Evolutionary conservation across 805 yeast species (phyloP), one percentile per base, ranked within the genome.

Genomic region (Kazachstania psychrophila): DNA sequence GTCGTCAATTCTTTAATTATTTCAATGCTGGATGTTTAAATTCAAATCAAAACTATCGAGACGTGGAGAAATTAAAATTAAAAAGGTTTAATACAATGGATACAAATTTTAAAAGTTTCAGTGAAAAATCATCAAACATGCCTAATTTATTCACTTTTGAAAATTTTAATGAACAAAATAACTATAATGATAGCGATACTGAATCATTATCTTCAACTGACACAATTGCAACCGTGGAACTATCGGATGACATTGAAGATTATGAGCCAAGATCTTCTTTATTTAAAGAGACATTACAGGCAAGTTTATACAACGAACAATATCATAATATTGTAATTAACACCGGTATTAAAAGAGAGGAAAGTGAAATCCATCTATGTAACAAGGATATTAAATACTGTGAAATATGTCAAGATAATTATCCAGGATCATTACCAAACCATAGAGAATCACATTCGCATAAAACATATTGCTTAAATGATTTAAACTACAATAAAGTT

Each of bases 321-420:
- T 14, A 30, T 22, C 25, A 30, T 22, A 16, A 20, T 11, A 20
- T 15, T 4, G 33, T 22, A 7, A 19, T 30, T 7, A 30, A 28
- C 17, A 28, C 31, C 11, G 31, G 31, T 15, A 16, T 28, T 6
- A 23, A 20, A 23, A 12, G 15, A 33, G 14, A 12, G 8, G 13
- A 31, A 18, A 31, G 11, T 12, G 6, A 14, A 10, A 26, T 33
- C 5, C 12, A 26, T 12, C 14, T 33, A 18, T 13, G 25, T 9
- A 26, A 18, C 11, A 23, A 16, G 5, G 20, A 36, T 13, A 10
- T 5, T 6, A 26, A 25, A 12, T 87, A 83, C 58, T 89, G 97
- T 62, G 97, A 89, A 56, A 89, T 87, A 54, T 89, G 97, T 61
- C 68, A 88, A 14, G 79, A 77, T 41, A 77, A 77, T 52, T 89